Conservation (phyloP, 352 stramenopile genomes). For the Pythium oligandrum region DNA sequence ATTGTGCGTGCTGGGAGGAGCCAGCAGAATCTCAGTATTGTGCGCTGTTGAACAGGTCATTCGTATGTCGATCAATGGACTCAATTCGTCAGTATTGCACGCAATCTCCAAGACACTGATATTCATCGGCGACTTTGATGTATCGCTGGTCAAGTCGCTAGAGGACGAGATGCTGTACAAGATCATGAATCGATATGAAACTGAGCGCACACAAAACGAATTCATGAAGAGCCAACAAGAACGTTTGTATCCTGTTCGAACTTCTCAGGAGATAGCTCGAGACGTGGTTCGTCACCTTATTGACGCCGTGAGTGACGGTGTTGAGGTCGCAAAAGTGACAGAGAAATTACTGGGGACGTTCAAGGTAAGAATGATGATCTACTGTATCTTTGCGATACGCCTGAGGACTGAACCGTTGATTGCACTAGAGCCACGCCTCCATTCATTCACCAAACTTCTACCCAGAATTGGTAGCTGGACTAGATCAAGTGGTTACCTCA, state of each 20-base stretch:
- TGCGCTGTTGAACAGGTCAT: conserved; percentile 31
- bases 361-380: conserved; percentile 41
- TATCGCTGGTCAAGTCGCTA: conserved; percentile 48
- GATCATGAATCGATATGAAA: conserved; percentile 68
- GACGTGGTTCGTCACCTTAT: conserved; percentile 49
- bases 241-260: conserved; percentile 3
- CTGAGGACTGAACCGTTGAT: too few species aligned
- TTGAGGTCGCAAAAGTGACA: conserved; percentile 62
- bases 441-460: conserved; percentile 70
- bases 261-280: conserved; percentile 23
- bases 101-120: conserved; percentile 60
- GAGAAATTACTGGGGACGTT: conserved; percentile 67
- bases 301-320: conserved; percentile 51
- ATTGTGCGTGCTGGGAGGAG: not conserved
- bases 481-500: conserved; percentile 33
- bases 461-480: conserved; percentile 33
- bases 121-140: conserved; percentile 77
- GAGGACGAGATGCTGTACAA: conserved; percentile 71
- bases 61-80: conserved; percentile 31
- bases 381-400: not conserved
- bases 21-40: not conserved
- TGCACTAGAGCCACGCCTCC: conserved; percentile 53
- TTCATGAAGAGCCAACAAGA: conserved; percentile 7
- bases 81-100: conserved; percentile 52
- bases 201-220: conserved; percentile 22